A percentile compares a stretch with the other conserved stretches of the same genome.
Evolutionary conservation across 148 eudicot genomes (phyloP).

Genomic region (Vaccinium macrocarpon): DNA sequence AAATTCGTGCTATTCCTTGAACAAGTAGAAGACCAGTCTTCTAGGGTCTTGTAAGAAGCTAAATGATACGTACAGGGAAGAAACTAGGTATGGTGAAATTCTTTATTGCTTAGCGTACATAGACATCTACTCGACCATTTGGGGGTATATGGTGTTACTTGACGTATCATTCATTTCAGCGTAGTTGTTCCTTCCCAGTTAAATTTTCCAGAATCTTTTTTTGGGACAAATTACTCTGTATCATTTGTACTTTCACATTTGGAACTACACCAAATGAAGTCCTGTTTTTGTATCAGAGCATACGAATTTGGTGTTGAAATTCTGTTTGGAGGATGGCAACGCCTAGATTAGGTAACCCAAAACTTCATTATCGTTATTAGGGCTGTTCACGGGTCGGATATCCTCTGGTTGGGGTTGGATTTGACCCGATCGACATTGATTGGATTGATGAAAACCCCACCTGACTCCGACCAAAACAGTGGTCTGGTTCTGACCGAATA

Average conservation of each 20-base stretch:
- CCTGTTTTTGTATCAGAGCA: background rate
- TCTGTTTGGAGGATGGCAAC: background rate
- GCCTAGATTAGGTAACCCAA: background rate
- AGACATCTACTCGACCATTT: background rate
- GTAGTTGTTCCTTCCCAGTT: background rate
- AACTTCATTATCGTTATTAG: background rate
- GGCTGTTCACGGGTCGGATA: no score
- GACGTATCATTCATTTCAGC: background rate
- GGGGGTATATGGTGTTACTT: background rate
- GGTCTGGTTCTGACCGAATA: no score
- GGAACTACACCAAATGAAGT: background rate
- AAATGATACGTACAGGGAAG: background rate
- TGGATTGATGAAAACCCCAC: no score
- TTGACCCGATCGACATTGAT: no score
- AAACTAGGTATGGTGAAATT: background rate
- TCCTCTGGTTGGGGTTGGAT: no score
- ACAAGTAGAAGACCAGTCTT: background rate
- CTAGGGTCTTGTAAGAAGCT: conserved; percentile 3
- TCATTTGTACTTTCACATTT: background rate
- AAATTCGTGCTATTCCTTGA: background rate
- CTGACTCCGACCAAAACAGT: no score
- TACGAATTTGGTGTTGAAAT: background rate
- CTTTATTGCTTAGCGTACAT: background rate
- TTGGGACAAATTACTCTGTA: background rate
- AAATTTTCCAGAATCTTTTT: background rate